Evolutionary conservation across 164 flowering plant species (phyloP), one percentile per base, ranked within the genome.

Genomic region (Cinnamomum chago): DNA sequence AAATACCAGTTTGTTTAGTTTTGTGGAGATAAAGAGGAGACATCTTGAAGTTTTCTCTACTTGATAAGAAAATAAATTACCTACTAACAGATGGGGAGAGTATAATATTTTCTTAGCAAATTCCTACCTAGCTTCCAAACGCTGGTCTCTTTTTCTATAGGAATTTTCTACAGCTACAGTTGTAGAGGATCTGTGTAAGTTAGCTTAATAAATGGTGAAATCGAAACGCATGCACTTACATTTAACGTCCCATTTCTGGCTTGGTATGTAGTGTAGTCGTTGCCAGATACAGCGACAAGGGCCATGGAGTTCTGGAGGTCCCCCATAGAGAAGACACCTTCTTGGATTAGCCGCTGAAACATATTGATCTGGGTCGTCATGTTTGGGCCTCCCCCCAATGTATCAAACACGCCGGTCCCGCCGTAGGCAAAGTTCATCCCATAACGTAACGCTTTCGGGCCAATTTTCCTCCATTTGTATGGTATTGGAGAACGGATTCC

Each of bases 291-390:
- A 18, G 88, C 77, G 76, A 92, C 84, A 12, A 90, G 85, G 22
- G 88, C 92, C 4, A 88, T 73, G 2, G 98, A 88, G n/a, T 83
- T 72, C 4, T 65, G 67, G 10, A 91, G 75, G 62, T 90, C 90
- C 0, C 3, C 1, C 25, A 79, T 65, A 25, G 78, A 73, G 86
- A 74, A 91, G 50, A 81, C 76, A 0, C 79, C 68, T 3, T 81
- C 72, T 3, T 72, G 17, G 24, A 88, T 25, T 27, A 87, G 76
- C 2, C 80, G 73, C 60, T 90, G 79, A 28, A 90, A 80, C 76
- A 85, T 84, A 65, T 82, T 86, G 18, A 94, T 91, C 73, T 94
- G 98, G 30, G 88, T 80, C 1, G 93, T 90, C 95, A 95, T 88
- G 83, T 95, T 95, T 10, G 97, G 97, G 0, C 47, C 73, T 0